Evolutionary conservation across 345 rosid species (phyloP).

Genomic region (Mangifera indica): DNA sequence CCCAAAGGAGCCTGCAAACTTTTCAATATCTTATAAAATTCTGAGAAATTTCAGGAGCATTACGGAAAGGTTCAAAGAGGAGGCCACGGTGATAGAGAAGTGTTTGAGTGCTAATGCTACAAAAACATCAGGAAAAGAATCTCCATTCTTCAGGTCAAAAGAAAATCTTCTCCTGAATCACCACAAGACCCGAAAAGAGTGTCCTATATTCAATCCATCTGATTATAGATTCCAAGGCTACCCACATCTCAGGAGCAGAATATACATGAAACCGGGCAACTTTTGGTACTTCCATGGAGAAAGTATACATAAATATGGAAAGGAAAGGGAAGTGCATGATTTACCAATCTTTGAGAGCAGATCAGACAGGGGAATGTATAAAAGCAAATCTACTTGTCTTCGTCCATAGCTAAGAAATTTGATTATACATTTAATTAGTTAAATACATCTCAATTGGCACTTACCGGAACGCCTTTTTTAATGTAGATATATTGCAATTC

Average conservation of each 20-base stretch:
- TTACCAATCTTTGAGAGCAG: slow-evolving; percentile 50
- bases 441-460: background rate
- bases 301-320: slow-evolving; percentile 16
- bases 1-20: slow-evolving; percentile 20
- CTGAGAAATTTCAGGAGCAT: slow-evolving; percentile 42
- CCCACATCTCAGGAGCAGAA: slow-evolving; percentile 62
- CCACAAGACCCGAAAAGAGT: slow-evolving; percentile 37
- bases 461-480: background rate
- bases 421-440: background rate
- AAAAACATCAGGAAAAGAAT: slow-evolving; percentile 30
- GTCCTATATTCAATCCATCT: slow-evolving; percentile 70
- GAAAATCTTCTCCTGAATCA: slow-evolving; percentile 18
- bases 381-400: slow-evolving; percentile 56
- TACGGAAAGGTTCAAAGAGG: slow-evolving; percentile 69
- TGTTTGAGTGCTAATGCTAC: slow-evolving; percentile 54
- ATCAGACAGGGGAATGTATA: slow-evolving; percentile 35
- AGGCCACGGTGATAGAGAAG: slow-evolving; percentile 72
- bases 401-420: slow-evolving; percentile 30
- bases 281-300: slow-evolving; percentile 26
- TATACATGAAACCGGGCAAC: slow-evolving; percentile 26
- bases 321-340: slow-evolving; percentile 20
- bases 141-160: slow-evolving; percentile 29
- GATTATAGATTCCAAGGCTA: slow-evolving; percentile 57
- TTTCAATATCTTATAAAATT: slow-evolving; percentile 26
- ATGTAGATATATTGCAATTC: background rate